Conservation (phyloP, 108 stramenopile species). For the Cyclotella sp. region DNA sequence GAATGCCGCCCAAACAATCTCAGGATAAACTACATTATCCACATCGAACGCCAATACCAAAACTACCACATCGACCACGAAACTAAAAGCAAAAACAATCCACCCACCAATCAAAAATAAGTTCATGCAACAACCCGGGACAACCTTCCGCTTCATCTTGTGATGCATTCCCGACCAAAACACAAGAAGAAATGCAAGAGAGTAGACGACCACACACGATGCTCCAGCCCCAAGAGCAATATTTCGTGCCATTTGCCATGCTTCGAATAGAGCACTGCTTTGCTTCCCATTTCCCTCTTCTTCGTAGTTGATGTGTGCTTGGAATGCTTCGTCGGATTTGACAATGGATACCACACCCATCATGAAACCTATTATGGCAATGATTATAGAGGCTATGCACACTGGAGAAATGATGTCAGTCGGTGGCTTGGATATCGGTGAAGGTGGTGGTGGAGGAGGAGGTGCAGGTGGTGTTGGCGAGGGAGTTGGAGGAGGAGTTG, state of each 20-base stretch:
- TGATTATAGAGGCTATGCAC: slow-evolving; percentile 6
- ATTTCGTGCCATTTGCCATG: slow-evolving; percentile 18
- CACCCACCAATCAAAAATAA: slow-evolving; percentile 26
- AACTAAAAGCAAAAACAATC: slow-evolving; percentile 26
- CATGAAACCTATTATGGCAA: slow-evolving; percentile 3
- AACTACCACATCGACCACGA: slow-evolving; percentile 25
- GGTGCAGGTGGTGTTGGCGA: slow-evolving; percentile 29
- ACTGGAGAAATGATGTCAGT: slow-evolving; percentile 1
- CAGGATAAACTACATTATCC: slow-evolving; percentile 27
- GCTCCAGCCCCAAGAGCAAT: slow-evolving; percentile 24
- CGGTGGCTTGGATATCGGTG: background rate
- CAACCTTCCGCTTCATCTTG: slow-evolving; percentile 4
- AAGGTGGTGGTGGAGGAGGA: background rate
- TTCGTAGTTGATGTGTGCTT: slow-evolving; percentile 7
- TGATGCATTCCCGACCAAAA: slow-evolving; percentile 39
- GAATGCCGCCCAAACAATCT: slow-evolving; percentile 24
- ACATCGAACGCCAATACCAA: slow-evolving; percentile 39
- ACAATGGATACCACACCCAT: slow-evolving; percentile 3
- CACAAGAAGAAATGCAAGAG: slow-evolving; percentile 20
- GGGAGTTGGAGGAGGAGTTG: slow-evolving; percentile 6
- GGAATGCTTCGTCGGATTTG: slow-evolving; percentile 3
- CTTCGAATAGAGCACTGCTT: background rate
- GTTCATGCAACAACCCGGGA: slow-evolving; percentile 15
- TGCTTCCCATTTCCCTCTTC: background rate
- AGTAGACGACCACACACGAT: slow-evolving; percentile 6